phyloP scores from a whole-genome alignment of 176 grass and related monocot species.

The Oryza officinalis region DNA sequence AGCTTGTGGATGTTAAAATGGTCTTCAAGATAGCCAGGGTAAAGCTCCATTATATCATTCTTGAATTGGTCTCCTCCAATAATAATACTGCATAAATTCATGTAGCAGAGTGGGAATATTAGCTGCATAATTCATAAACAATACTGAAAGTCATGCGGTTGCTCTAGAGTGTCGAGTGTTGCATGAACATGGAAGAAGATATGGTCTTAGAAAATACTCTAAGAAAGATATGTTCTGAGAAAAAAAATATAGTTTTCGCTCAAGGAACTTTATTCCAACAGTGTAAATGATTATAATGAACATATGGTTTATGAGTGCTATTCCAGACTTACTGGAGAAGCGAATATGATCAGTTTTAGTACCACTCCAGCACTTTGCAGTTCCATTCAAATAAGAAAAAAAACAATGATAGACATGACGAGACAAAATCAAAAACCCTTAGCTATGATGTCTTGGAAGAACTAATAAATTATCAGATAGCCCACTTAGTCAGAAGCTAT shows the following conservation, averaged over 20 bases:
- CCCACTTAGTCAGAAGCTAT: not conserved
- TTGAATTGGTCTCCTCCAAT: constrained; percentile 32
- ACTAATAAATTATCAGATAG: not conserved
- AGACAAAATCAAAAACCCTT: not conserved
- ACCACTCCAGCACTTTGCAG: constrained; percentile 13
- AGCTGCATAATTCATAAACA: not conserved
- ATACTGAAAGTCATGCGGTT: not conserved
- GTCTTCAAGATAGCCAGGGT: constrained; percentile 75
- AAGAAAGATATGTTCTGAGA: constrained; percentile 4
- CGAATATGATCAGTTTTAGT: constrained; percentile 19
- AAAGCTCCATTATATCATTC: constrained; percentile 81
- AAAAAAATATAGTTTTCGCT: constrained; percentile 27
- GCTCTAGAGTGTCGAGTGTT: constrained; percentile 23
- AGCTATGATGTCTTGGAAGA: not conserved
- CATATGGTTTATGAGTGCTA: constrained; percentile 26
- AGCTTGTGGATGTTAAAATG: constrained; percentile 75
- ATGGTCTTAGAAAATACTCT: constrained; percentile 30
- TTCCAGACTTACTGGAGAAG: constrained; percentile 50
- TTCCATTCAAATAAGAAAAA: constrained; percentile 1
- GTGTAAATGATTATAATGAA: constrained; percentile 34
- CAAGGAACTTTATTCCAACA: constrained; percentile 28
- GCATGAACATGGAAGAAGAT: constrained; percentile 36
- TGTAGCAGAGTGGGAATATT: constrained; percentile 18
- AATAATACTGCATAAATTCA: not conserved
- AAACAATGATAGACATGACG: constrained; percentile 9